These are phyloP conservation scores for Populus tremula DNA, from an alignment of 345 rosid species.

Conservation along the genomic window DNA sequence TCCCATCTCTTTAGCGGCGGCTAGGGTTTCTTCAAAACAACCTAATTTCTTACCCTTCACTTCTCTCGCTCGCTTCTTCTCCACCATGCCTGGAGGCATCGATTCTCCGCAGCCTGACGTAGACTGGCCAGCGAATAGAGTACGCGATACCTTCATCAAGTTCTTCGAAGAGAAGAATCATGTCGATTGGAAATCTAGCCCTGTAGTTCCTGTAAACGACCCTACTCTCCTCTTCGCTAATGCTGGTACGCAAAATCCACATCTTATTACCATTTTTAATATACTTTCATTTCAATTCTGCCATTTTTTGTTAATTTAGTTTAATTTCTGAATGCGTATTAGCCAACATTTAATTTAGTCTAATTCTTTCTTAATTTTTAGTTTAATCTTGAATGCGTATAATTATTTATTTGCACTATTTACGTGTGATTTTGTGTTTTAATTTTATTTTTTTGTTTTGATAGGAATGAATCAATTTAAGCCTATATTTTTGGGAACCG, in stretches of 20 bases:
- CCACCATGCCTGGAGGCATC: conserved; percentile 23
- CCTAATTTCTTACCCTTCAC: not conserved
- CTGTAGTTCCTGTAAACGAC: conserved; percentile 86
- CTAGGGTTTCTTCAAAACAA: conserved; percentile 12
- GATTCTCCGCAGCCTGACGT: conserved; percentile 10
- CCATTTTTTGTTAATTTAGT: not conserved
- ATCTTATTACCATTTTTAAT: not conserved
- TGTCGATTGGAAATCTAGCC: conserved; percentile 81
- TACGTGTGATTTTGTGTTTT: not conserved
- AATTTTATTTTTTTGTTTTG: not conserved
- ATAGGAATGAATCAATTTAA: conserved; percentile 95
- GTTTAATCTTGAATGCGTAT: too few species aligned
- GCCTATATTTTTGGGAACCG: conserved; percentile 88
- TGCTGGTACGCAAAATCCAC: conserved; percentile 51
- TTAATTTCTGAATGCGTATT: too few species aligned
- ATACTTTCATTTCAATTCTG: not conserved
- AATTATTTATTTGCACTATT: not conserved
- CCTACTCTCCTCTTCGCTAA: conserved; percentile 94
- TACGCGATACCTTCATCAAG: conserved; percentile 70
- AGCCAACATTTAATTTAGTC: too few species aligned
- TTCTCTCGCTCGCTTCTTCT: not conserved
- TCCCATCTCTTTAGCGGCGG: too few species aligned
- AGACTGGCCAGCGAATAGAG: conserved; percentile 68
- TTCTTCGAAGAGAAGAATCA: conserved; percentile 68
- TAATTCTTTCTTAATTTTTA: too few species aligned